Base-by-base conservation (phyloP, 306 rosid species). In the Dicorynia guianensis region DNA sequence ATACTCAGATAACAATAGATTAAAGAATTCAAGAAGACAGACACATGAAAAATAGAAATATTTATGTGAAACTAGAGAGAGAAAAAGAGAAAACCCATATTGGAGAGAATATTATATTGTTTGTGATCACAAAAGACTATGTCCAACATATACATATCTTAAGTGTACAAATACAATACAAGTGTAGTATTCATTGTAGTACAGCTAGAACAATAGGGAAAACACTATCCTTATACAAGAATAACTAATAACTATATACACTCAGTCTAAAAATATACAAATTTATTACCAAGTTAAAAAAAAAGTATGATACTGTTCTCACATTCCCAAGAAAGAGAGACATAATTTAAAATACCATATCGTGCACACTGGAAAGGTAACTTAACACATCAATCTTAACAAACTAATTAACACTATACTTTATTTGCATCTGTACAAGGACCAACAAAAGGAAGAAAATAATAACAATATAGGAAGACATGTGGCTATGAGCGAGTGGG, bases 1-100 rank as follows among this genome's bases (percentile, higher is more conserved):
- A 72, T 74, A 70, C 69, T 80, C 71, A 72, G 83, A 53, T 67
- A n/a, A 59, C 2, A 75, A 48, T 56, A 43, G 63, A 18, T 19
- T 50, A 66, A 30, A 38, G 14, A 47, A 71, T 17, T 40, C 64
- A 59, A 49, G 48, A 70, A 67, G 42, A 36, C 19, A 48, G 53
- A 74, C 15, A 25, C 18, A 67, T 30, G 49, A 62, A 69, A 25
- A n/a, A 72, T 56, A 62, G n/a, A 66, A 61, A 50, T 53, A 52
- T 34, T 43, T 17, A 60, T n/a, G 30, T 25, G 30, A 25, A 25
- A 25, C 30, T 25, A 25, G 30, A 25, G 30, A 25, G 30, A 25
- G 30, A 25, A 25, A 25, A 25, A 25, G 30, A 25, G 30, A 25
- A 25, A 25, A 25, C 30, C 30, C 30, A 25, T 25, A 25, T 25